Percentiles rank a stretch among this genome's conserved stretches.
Evolutionary conservation across 768 basidiomycete genomes (phyloP).

Genomic region (Fomitopsis serialis): DNA sequence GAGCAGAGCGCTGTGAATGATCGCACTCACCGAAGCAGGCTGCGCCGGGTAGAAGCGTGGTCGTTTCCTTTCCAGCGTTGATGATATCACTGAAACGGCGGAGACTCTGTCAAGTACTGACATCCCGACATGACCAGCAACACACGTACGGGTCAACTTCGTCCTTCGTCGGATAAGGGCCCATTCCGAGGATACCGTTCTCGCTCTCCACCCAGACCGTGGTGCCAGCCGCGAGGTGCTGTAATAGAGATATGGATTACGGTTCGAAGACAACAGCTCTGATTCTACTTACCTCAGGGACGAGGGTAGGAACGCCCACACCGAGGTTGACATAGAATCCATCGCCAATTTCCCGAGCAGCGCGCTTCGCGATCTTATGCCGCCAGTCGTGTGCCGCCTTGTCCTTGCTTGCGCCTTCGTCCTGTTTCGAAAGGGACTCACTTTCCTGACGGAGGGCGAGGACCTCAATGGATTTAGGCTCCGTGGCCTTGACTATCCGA

Average conservation of each 20-base stretch:
- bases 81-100: conserved; percentile 62
- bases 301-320: conserved; percentile 86
- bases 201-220: conserved; percentile 85
- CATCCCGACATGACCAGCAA: neutral
- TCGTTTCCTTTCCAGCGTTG: conserved; percentile 90
- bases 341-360: conserved; percentile 81
- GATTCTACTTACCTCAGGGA: conserved; percentile 40
- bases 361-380: conserved; percentile 72
- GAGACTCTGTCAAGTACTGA: neutral
- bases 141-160: conserved; percentile 70
- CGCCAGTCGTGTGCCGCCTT: conserved; percentile 29
- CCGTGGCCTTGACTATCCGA: conserved; percentile 72
- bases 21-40: conserved; percentile 68
- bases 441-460: conserved; percentile 47
- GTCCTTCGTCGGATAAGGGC: conserved; percentile 75
- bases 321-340: conserved; percentile 85
- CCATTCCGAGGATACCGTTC: conserved; percentile 85
- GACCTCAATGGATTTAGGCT: conserved; percentile 75
- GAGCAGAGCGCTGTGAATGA: neutral
- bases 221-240: conserved; percentile 65
- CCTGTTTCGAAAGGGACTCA: conserved; percentile 8
- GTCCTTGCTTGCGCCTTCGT: conserved; percentile 7
- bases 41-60: conserved; percentile 86
- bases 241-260: neutral
- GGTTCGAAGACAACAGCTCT: neutral